phyloP scores from a whole-genome alignment of 495 filamentous ascomycete species.

The Penicillium canescens region DNA sequence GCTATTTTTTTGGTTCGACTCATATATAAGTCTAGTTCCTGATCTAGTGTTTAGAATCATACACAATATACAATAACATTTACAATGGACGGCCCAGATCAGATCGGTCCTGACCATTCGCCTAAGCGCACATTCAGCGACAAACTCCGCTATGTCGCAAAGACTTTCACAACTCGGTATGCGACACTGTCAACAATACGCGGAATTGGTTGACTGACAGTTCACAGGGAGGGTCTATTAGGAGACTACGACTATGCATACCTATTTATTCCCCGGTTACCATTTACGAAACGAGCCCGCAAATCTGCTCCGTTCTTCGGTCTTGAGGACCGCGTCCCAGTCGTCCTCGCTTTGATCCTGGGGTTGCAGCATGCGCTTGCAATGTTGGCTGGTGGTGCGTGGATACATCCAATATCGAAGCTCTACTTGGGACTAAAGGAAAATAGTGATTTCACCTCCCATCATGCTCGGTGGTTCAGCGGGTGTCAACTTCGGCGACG shows the following conservation, averaged over 20 bases:
- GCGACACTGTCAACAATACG: constrained; percentile 2
- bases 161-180: constrained; percentile 52
- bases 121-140: constrained; percentile 43
- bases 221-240: constrained; percentile 68
- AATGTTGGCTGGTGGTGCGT: constrained; percentile 62
- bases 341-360: constrained; percentile 71
- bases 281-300: constrained; percentile 71
- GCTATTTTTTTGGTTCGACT: background rate
- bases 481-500: constrained; percentile 64
- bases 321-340: constrained; percentile 78
- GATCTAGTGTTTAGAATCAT: background rate
- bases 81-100: constrained; percentile 50
- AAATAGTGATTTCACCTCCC: constrained; percentile 69
- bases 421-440: background rate
- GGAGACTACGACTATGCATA: constrained; percentile 85
- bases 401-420: background rate
- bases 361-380: constrained; percentile 71
- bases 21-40: background rate
- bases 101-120: constrained; percentile 48
- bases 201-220: constrained; percentile 12
- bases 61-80: background rate
- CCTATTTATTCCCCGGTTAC: constrained; percentile 76
- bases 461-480: constrained; percentile 67
- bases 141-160: constrained; percentile 34
- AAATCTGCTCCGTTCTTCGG: constrained; percentile 81